Conservation (phyloP, 352 stramenopile genomes). For the Phytophthora palmivora region DNA sequence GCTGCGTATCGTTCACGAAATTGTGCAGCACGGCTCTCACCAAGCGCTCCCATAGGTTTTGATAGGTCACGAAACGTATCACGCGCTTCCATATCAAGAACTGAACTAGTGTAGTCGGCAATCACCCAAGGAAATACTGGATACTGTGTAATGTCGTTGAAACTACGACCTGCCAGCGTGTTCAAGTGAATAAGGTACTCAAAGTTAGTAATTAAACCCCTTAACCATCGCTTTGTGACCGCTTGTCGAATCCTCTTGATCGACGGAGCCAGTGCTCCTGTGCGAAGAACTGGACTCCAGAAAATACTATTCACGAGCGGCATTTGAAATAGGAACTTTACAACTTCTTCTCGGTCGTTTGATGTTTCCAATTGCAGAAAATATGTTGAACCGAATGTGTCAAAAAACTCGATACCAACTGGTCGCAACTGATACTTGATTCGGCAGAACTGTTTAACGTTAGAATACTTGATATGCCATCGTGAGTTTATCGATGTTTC, state of each 20-base stretch:
- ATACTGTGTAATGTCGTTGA: slow-evolving; percentile 99
- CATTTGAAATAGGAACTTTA: slow-evolving; percentile 82
- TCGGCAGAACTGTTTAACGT: slow-evolving; percentile 79
- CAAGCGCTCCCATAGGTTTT: slow-evolving; percentile 95
- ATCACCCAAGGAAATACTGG: slow-evolving; percentile 97
- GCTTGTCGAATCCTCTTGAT: slow-evolving; percentile 73
- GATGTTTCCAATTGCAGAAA: slow-evolving; percentile 76
- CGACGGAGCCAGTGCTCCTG: slow-evolving; percentile 64
- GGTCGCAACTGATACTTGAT: slow-evolving; percentile 85
- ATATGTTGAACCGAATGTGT: slow-evolving; percentile 69
- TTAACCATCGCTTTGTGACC: slow-evolving; percentile 76
- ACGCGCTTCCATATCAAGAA: slow-evolving; percentile 84
- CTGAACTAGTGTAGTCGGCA: slow-evolving; percentile 87
- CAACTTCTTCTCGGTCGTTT: slow-evolving; percentile 63
- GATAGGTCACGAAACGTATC: slow-evolving; percentile 92
- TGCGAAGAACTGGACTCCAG: slow-evolving; percentile 75
- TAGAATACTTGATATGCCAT: slow-evolving; percentile 70
- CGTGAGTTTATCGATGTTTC: slow-evolving; percentile 25
- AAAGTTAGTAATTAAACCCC: slow-evolving; percentile 87
- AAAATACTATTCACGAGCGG: slow-evolving; percentile 85
- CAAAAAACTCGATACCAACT: slow-evolving; percentile 81
- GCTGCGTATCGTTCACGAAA: slow-evolving; percentile 89
- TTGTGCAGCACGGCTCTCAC: slow-evolving; percentile 75
- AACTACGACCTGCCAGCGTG: slow-evolving; percentile 94
- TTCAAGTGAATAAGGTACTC: slow-evolving; percentile 98